Evolutionary conservation across 2,329 filamentous ascomycete species (phyloP), one percentile per base, ranked within the genome.

Genomic region (Aspergillus intermedius): DNA sequence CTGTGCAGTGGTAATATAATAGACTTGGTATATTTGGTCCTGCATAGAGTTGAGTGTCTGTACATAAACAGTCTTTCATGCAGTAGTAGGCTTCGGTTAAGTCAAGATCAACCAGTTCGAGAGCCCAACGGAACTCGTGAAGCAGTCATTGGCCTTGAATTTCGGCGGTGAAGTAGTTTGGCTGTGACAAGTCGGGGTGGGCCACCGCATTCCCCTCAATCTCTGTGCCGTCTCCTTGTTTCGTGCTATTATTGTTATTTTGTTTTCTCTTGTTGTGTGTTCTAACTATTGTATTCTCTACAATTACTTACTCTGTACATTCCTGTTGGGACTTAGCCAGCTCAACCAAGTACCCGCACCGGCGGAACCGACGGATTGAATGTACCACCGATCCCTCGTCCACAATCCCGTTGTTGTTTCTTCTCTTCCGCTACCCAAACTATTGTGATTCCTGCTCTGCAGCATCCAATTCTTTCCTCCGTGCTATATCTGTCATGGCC

Each of bases 401-500:
- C 34, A 37, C 34, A 37, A 37, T 37, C 17, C 34, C 17, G 17
- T 37, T 40, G 15, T 40, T 22, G 25, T 30, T 30, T 30, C 25
- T 30, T 30, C 25, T 30, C 10, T 30, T 30, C 10, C 25, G 25
- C 25, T 30, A 9, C 25, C 25, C 25, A 10, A 30, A 30, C 25
- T 30, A 5, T 12, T 30, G 25, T 30, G 25, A 30, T 30, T 30
- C 25, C 10, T 30, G 12, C 25, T 30, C 25, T 30, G 25, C 25
- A 30, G 10, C 25, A 30, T 30, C 10, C 10, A 5, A 30, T 30
- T 30, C 25, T 9, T 30, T 30, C 12, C 10, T 12, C 25, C 25
- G 25, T 30, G 25, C 25, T 30, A 30, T 30, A 9, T 12, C 25
- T 30, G 25, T 49, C 55, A 71, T 72, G 69, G 60, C 67, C 37